phyloP scores from a whole-genome alignment of 1,139 yeast species.

The Taphrina communis region DNA sequence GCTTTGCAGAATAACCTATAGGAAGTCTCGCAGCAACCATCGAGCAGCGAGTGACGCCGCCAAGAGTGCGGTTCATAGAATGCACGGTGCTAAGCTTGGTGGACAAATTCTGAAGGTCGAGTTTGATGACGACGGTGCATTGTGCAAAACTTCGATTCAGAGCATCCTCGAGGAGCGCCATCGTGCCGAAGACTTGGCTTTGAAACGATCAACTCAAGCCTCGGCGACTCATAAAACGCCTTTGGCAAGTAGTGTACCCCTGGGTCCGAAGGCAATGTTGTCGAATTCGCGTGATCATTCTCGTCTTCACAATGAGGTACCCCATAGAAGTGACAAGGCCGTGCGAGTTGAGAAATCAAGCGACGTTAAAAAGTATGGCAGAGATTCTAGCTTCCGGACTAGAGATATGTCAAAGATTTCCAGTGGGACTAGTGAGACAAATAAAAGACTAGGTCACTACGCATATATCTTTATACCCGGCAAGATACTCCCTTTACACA shows the following conservation, averaged over 20 bases:
- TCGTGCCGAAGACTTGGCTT: conserved; percentile 43
- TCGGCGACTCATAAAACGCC: conserved; percentile 11
- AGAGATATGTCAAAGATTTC: conserved; percentile 23
- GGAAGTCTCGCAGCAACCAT: conserved; percentile 59
- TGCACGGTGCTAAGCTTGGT: conserved; percentile 52
- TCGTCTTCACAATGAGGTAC: neutral
- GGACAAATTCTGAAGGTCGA: conserved; percentile 50
- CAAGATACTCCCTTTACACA: conserved; percentile 60
- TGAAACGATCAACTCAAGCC: conserved; percentile 30
- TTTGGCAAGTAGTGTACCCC: neutral
- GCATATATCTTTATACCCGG: conserved; percentile 66
- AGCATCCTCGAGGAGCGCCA: conserved; percentile 45
- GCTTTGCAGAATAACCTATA: conserved; percentile 67
- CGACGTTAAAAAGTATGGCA: conserved; percentile 21
- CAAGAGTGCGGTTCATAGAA: conserved; percentile 53
- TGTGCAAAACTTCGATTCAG: conserved; percentile 48
- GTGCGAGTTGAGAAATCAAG: neutral
- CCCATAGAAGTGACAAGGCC: neutral
- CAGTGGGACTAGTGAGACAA: conserved; percentile 19
- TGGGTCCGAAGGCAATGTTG: conserved; percentile 19
- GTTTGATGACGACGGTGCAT: conserved; percentile 51
- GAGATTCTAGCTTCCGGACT: conserved; percentile 11
- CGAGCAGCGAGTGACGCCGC: conserved; percentile 53
- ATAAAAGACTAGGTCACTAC: conserved; percentile 17
- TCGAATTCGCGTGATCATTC: conserved; percentile 4